Evolutionary conservation across 768 basidiomycete genomes (phyloP).

Genomic region (Inosperma sp.): DNA sequence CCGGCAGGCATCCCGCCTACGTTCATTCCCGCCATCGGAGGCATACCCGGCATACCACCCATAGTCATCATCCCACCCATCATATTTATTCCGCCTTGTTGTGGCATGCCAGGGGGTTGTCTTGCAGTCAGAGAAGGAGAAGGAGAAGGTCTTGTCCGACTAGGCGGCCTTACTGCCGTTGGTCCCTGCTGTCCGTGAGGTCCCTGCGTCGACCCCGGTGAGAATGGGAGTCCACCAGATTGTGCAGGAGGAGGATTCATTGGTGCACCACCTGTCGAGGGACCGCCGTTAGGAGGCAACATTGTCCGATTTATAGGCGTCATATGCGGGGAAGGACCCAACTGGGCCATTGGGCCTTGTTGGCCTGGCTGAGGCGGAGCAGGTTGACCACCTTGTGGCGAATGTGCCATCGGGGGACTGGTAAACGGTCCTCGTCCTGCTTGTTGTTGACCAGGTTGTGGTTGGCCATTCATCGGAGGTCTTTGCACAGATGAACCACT

Average conservation of each 20-base stretch:
- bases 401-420: conserved; percentile 61
- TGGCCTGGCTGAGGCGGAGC: not conserved
- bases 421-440: conserved; percentile 50
- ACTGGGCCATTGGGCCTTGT: conserved; percentile 13
- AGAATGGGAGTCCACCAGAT: too few relatives aligned
- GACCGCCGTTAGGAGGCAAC: conserved; percentile 12
- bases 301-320: conserved; percentile 10
- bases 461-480: conserved; percentile 19
- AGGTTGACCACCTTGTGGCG: conserved; percentile 37
- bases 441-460: conserved; percentile 29
- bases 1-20: conserved; percentile 12
- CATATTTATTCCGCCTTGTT: conserved; percentile 24
- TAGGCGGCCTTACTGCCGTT: conserved; percentile 48
- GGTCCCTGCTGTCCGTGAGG: conserved; percentile 17
- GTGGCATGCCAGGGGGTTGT: conserved; percentile 3
- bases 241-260: too few relatives aligned
- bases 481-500: not conserved
- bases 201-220: too few relatives aligned
- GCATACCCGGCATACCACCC: conserved; percentile 1
- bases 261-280: conserved; percentile 14
- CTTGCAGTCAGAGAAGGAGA: conserved; percentile 9
- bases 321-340: conserved; percentile 14
- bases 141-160: conserved; percentile 41
- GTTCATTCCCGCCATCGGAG: conserved; percentile 8
- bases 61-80: conserved; percentile 13